Evolutionary conservation across 2,329 filamentous ascomycete species (phyloP), one percentile per base, ranked within the genome.

Genomic region (Trichoderma afroharzianum): DNA sequence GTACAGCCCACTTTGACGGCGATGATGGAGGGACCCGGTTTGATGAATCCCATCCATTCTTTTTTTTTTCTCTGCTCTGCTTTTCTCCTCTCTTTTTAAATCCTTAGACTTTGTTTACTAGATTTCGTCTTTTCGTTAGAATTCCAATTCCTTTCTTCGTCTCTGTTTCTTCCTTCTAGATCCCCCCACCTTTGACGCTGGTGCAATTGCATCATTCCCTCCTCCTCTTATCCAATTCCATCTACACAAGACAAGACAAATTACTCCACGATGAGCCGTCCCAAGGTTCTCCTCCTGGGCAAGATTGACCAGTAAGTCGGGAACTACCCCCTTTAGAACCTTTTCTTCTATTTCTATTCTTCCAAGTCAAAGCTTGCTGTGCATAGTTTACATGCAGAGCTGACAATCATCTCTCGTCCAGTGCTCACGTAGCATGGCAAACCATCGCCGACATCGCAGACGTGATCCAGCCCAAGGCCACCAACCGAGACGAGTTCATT

Each of bases 401-500:
- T 67, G 59, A 70, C 70, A 62, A 62, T 4, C 12, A 39, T 28
- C 5, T 21, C 28, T 11, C 28, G 57, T 24, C 9, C 28, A n/a
- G 91, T 78, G 93, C 92, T 53, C 85, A 90, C 72, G 83, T 88
- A 53, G 83, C 88, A 71, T 94, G 91, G 90, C 79, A 86, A n/a
- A 80, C 85, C 6, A 85, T 96, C 70, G 81, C 83, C 66, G 80
- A 85, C 26, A 80, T 92, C 24, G 91, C 91, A 55, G 88, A 93
- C n/a, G 80, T 95, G 57, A 76, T 95, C 53, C 81, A 82, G 15
- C 89, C 92, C 8, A 83, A 83, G 72, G 84, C 92, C 11, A 89
- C 83, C 24, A 88, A 85, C 79, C 89, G 93, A 69, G 79, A 81
- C 24, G 89, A 89, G 21, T 95, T 97, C 80, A 82, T 95, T 67